A percentile compares a stretch with the other conserved stretches of the same genome.
Conservation (phyloP, 2,329 filamentous ascomycete genomes). For the Venturia asperata region DNA sequence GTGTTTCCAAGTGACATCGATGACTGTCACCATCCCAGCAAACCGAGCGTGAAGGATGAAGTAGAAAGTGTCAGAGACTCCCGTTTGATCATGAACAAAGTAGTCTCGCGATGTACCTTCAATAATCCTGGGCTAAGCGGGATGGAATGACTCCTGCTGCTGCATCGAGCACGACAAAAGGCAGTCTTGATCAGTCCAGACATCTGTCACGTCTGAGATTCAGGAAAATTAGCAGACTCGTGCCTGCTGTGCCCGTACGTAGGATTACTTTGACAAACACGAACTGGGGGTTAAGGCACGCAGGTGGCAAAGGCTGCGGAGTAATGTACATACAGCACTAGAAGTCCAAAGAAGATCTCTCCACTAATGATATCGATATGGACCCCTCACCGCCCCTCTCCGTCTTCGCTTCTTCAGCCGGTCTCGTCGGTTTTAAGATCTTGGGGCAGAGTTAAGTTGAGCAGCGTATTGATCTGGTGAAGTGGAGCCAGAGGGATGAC, state of each 20-base stretch:
- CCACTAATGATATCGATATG: conserved; percentile 22
- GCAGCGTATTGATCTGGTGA: conserved; percentile 36
- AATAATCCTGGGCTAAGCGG: no score
- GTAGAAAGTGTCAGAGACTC: no score
- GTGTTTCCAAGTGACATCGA: no score
- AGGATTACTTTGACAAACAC: no score
- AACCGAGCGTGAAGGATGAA: no score
- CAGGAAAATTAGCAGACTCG: no score
- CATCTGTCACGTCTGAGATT: background rate
- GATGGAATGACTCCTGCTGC: no score
- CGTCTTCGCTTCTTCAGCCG: conserved; percentile 26
- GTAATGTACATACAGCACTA: background rate
- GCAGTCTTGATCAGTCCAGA: no score
- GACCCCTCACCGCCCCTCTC: conserved; percentile 29
- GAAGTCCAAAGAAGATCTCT: background rate
- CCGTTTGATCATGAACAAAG: no score
- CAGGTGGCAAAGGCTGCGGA: background rate
- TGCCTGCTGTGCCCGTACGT: background rate
- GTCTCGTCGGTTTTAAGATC: conserved; percentile 24
- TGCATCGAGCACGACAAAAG: no score
- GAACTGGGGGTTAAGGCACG: background rate
- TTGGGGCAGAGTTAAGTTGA: conserved; percentile 27
- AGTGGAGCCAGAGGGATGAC: conserved; percentile 36
- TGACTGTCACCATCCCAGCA: no score
- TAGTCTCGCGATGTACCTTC: no score